These are phyloP conservation scores for Astrothelium subdiscretum DNA, from an alignment of 495 filamentous ascomycete species.

Conservation along the genomic window DNA sequence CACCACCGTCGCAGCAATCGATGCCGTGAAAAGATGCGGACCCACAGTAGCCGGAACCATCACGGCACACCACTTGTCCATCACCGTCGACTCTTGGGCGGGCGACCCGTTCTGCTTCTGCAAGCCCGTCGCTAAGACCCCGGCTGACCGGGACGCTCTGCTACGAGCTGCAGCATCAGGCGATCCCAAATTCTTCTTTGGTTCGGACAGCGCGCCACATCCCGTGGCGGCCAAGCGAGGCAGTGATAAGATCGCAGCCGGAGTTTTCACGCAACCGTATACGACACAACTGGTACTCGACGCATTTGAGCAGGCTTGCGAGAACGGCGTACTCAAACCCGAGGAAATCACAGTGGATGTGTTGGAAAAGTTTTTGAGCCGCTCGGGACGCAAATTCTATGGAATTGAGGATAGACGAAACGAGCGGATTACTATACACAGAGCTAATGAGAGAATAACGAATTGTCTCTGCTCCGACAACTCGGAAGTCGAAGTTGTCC, in stretches of 20 bases:
- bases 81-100: constrained; percentile 65
- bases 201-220: constrained; percentile 66
- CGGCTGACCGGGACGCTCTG: constrained; percentile 64
- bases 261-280: constrained; percentile 86
- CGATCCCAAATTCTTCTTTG: constrained; percentile 76
- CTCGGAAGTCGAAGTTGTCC: constrained; percentile 50
- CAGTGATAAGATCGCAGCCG: constrained; percentile 56
- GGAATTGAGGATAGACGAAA: constrained; percentile 34
- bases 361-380: constrained; percentile 63
- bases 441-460: constrained; percentile 45
- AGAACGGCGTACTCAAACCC: constrained; percentile 52
- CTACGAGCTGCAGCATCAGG: constrained; percentile 55
- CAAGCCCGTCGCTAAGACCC: constrained; percentile 51
- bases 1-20: constrained; percentile 70
- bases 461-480: constrained; percentile 57
- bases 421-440: constrained; percentile 51
- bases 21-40: constrained; percentile 63
- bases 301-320: constrained; percentile 58
- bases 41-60: constrained; percentile 63
- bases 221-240: constrained; percentile 55
- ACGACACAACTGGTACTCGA: constrained; percentile 62
- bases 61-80: constrained; percentile 68
- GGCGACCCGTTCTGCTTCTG: constrained; percentile 75
- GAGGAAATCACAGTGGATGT: constrained; percentile 58
- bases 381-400: constrained; percentile 68